Evolutionary conservation across 192 early-diverging fungal species (phyloP), one percentile per base, ranked within the genome.

Genomic region (Tieghemiomyces parasiticus): DNA sequence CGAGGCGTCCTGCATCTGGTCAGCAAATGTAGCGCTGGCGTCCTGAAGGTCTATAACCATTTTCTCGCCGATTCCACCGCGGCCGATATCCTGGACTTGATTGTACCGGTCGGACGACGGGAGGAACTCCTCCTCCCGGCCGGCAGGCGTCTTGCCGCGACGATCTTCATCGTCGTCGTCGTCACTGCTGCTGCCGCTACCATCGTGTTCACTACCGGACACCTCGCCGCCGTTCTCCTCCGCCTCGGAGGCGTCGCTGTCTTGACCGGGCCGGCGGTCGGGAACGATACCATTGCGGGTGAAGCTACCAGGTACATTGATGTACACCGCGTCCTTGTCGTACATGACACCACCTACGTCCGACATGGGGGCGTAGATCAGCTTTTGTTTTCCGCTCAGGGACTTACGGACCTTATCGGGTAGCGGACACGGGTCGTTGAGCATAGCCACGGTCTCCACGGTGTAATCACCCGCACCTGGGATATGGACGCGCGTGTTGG

Each of bases 251-350:
- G 6, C 38, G 38, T 42, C 38, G 38, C 38, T 42, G 38, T 16
- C 38, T 6, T 42, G 8, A 42, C 8, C 6, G 8, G 6, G 38
- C 8, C 38, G 38, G 38, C 58, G 50, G 24, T 78, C 71, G 48
- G 66, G 44, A 46, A 70, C 60, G 9, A 76, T 72, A 16, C 67
- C 72, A 64, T 77, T 72, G 62, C 81, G 79, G 30, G 81, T 82
- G 63, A 89, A 89, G 35, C 78, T 75, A 38, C 91, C 93, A 30
- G 89, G 89, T 24, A 99, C 86, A 58, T 95, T 90, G 65, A 99
- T 95, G 65, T 99, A 99, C 25, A 99, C 91, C 6, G 93, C 96
- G 75, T 99, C 96, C 72, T 93, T 95, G 71, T 99, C 96, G 74
- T 97, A 97, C 82, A 97, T 84, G 58, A 99, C 88, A 46, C 96